phyloP scores from a whole-genome alignment of 176 grass and related monocot species.

The Thinopyrum elongatum region DNA sequence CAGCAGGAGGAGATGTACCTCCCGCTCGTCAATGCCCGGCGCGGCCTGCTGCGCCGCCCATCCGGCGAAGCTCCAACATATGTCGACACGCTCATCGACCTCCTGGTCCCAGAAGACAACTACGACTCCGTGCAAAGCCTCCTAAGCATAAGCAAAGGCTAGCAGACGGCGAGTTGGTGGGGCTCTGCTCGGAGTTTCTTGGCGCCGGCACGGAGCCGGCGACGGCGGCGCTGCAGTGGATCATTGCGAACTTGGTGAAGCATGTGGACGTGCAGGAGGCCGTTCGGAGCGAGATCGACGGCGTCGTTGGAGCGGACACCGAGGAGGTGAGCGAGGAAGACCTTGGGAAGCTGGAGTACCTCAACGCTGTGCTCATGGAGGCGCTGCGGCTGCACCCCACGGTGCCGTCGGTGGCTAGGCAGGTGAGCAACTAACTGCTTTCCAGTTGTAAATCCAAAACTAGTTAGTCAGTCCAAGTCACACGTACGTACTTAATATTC shows the following conservation, averaged over 20 bases:
- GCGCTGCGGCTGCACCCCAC: constrained; percentile 13
- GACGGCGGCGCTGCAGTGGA: neutral
- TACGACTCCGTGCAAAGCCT: neutral
- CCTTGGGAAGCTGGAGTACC: constrained; percentile 4
- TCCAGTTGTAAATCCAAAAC: neutral
- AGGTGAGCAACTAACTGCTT: neutral
- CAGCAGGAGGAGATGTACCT: constrained; percentile 31
- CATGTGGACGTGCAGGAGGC: neutral
- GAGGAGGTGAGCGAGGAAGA: constrained; percentile 19
- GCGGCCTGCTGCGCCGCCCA: accelerated
- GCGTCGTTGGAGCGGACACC: neutral
- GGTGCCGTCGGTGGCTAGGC: neutral
- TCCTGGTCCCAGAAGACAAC: neutral
- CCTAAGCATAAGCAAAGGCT: neutral
- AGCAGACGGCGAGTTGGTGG: constrained; percentile 12
- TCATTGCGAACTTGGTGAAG: constrained; percentile 28
- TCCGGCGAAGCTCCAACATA: neutral
- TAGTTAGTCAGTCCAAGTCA: neutral
- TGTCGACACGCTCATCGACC: constrained; percentile 24
- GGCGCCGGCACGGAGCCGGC: constrained; percentile 19
- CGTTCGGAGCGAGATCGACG: neutral
- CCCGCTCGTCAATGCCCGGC: neutral
- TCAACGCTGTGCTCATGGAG: constrained; percentile 25
- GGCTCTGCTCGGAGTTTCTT: constrained; percentile 26
- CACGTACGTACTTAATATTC: neutral